Percentiles rank a stretch among this genome's conserved stretches.
phyloP scores from a whole-genome alignment of 306 rosid species.

The Albizia julibrissin region DNA sequence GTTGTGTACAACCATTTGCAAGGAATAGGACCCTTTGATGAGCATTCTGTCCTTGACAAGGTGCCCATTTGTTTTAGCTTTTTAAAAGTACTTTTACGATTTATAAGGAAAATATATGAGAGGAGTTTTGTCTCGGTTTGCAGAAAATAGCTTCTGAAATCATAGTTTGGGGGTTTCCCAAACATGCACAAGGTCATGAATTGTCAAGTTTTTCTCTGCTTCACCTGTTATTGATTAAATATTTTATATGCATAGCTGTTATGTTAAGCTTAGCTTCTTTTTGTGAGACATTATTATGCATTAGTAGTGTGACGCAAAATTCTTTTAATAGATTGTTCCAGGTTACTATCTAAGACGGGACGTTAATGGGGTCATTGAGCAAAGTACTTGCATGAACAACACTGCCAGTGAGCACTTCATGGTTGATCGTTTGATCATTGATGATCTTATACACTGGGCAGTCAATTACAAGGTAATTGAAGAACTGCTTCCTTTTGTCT shows the following conservation, averaged over 20 bases:
- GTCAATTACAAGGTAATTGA: constrained; percentile 77
- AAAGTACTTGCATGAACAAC: constrained; percentile 91
- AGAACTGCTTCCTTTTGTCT: constrained; percentile 21
- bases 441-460: constrained; percentile 93
- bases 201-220: constrained; percentile 24
- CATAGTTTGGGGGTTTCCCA: too few species aligned
- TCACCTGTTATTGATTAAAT: constrained; percentile 24
- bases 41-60: constrained; percentile 88
- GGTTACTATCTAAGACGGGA: constrained; percentile 96
- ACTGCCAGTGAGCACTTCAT: constrained; percentile 94
- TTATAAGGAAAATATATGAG: too few species aligned
- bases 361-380: constrained; percentile 83
- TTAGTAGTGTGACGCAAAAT: constrained; percentile 39
- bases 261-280: constrained; percentile 26
- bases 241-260: constrained; percentile 22
- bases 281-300: constrained; percentile 28
- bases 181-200: constrained; percentile 39
- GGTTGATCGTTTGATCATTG: constrained; percentile 90
- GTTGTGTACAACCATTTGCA: constrained; percentile 92
- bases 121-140: too few species aligned
- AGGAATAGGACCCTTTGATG: constrained; percentile 78
- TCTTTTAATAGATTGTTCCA: constrained; percentile 83
- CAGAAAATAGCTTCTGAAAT: too few species aligned
- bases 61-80: too few species aligned
- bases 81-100: too few species aligned